Conservation (phyloP, 2,329 filamentous ascomycete genomes). For the Exophiala sideris region DNA sequence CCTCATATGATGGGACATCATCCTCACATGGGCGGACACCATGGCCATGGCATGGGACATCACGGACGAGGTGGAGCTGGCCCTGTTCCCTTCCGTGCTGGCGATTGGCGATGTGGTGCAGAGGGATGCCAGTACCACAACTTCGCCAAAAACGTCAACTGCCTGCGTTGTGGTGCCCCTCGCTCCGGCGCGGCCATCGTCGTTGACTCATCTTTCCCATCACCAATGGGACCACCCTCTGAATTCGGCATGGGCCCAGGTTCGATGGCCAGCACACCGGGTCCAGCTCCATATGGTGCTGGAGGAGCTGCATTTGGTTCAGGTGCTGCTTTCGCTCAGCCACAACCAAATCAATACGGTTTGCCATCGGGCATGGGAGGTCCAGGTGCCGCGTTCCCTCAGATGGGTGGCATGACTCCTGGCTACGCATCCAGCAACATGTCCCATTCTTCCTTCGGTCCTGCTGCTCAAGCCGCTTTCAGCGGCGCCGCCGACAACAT, state of each 20-base stretch:
- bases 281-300: slow-evolving; percentile 71
- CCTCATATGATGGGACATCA: slow-evolving; percentile 80
- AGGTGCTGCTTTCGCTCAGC: slow-evolving; percentile 59
- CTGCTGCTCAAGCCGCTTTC: slow-evolving; percentile 91
- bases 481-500: slow-evolving; percentile 80
- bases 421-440: slow-evolving; percentile 74
- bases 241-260: slow-evolving; percentile 81
- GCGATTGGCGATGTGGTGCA: slow-evolving; percentile 98
- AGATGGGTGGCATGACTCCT: slow-evolving; percentile 63
- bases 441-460: slow-evolving; percentile 84
- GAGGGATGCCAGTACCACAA: slow-evolving; percentile 98
- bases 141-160: slow-evolving; percentile 99
- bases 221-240: slow-evolving; percentile 75
- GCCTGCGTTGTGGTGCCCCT: slow-evolving; percentile 90
- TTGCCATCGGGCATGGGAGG: slow-evolving; percentile 80
- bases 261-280: slow-evolving; percentile 80
- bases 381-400: slow-evolving; percentile 71
- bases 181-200: slow-evolving; percentile 91
- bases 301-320: slow-evolving; percentile 66
- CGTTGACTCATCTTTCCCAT: slow-evolving; percentile 87
- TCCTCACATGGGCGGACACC: slow-evolving; percentile 52
- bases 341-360: slow-evolving; percentile 76
- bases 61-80: slow-evolving; percentile 66
- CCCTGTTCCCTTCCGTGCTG: slow-evolving; percentile 93
- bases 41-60: slow-evolving; percentile 46